Evolutionary conservation across 768 basidiomycete species (phyloP).

Genomic region (Sarcodon aspratus): DNA sequence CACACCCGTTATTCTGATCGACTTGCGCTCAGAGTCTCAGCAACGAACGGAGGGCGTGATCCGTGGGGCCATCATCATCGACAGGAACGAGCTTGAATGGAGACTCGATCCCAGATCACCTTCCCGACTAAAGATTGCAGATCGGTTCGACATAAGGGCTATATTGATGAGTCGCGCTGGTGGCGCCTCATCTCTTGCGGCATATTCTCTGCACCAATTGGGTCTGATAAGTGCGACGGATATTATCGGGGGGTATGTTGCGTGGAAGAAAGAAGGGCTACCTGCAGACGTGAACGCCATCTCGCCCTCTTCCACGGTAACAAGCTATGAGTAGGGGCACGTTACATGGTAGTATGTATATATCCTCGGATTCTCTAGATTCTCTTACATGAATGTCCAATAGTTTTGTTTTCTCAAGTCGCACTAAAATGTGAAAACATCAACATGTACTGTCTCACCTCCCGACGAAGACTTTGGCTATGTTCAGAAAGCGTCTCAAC

Average conservation of each 20-base stretch:
- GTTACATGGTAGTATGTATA: too few species aligned
- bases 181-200: conserved; percentile 62
- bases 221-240: conserved; percentile 70
- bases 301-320: too few species aligned
- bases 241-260: conserved; percentile 61
- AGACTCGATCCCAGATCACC: conserved; percentile 58
- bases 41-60: conserved; percentile 48
- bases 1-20: conserved; percentile 61
- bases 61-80: conserved; percentile 58
- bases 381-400: too few species aligned
- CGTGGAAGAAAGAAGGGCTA: conserved; percentile 59
- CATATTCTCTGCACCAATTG: conserved; percentile 53
- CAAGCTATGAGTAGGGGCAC: too few species aligned
- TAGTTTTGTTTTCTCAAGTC: too few species aligned
- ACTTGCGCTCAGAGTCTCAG: conserved; percentile 59
- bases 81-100: conserved; percentile 74
- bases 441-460: conserved; percentile 19
- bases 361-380: too few species aligned
- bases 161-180: conserved; percentile 73
- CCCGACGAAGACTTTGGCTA: conserved; percentile 12
- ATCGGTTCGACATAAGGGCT: conserved; percentile 63
- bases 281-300: conserved; percentile 20
- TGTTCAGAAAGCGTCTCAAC: not conserved
- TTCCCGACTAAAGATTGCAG: conserved; percentile 50
- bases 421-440: conserved; percentile 18